Percentiles rank a stretch among this genome's conserved stretches.
phyloP scores from a whole-genome alignment of 441 rosid genomes.

The Pelargonium myrrhifolium region DNA sequence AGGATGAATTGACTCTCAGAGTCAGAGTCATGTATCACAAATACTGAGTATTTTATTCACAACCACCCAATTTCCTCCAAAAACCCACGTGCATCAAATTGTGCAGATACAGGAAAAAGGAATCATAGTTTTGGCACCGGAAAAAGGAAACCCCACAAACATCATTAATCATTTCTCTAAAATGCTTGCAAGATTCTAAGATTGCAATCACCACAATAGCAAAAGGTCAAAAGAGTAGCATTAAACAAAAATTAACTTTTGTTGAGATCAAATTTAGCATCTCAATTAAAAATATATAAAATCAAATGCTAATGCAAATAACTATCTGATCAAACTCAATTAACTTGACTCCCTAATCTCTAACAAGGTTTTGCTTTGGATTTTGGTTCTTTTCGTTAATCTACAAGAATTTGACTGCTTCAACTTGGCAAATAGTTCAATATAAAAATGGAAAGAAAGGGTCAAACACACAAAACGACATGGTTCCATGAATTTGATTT shows the following conservation, averaged over 20 bases:
- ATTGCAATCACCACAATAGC: not conserved
- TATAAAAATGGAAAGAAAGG: not conserved
- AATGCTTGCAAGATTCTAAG: not conserved
- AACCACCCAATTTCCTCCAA: conserved; percentile 5
- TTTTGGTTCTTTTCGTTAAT: no score
- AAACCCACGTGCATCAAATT: not conserved
- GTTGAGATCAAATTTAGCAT: no score
- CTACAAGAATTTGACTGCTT: not conserved
- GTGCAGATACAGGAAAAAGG: not conserved
- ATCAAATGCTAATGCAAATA: not conserved
- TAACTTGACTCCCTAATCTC: no score
- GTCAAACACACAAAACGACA: conserved; percentile 5
- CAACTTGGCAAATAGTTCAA: not conserved
- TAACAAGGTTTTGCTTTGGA: no score
- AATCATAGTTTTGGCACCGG: not conserved
- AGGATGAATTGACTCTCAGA: conserved; percentile 5
- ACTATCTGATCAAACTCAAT: no score
- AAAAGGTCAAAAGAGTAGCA: not conserved
- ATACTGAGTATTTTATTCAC: not conserved
- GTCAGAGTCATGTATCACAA: not conserved
- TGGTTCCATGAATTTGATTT: not conserved
- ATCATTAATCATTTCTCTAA: not conserved
- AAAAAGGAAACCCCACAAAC: not conserved
- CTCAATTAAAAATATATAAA: no score
- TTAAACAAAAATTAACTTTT: not conserved